Conservation (phyloP, 2,329 filamentous ascomycete genomes). For the Arthroderma sp. region DNA sequence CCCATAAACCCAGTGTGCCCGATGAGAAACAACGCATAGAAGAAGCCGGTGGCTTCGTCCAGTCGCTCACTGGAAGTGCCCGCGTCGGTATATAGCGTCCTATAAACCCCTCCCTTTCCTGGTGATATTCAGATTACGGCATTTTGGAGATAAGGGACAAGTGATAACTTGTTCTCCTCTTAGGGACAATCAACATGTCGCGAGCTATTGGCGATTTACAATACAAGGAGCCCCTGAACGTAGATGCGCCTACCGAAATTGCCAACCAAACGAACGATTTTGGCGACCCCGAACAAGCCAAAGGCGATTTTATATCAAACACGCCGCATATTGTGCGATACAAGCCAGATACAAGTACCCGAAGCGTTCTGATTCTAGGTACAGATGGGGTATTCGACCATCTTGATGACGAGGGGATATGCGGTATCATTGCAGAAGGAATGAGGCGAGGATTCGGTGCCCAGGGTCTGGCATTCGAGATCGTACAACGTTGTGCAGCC, state of each 20-base stretch:
- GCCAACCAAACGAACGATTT: constrained; percentile 13
- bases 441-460: constrained; percentile 18
- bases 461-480: constrained; percentile 18
- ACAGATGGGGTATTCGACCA: constrained; percentile 22
- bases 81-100: constrained; percentile 17
- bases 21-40: constrained; percentile 20
- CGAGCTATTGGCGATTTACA: constrained; percentile 25
- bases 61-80: constrained; percentile 15
- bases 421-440: constrained; percentile 20
- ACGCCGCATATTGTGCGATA: constrained; percentile 18
- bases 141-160: neutral
- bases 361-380: constrained; percentile 19
- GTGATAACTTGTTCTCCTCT: neutral
- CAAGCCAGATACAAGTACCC: constrained; percentile 13
- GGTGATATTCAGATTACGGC: neutral
- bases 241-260: neutral
- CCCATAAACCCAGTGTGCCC: constrained; percentile 21
- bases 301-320: constrained; percentile 22
- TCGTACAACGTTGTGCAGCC: constrained; percentile 13
- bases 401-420: constrained; percentile 17
- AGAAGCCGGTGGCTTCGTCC: constrained; percentile 19
- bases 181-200: constrained; percentile 24
- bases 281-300: constrained; percentile 5
- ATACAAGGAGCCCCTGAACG: constrained; percentile 24
- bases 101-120: neutral